Base-by-base conservation (phyloP, 2,329 filamentous ascomycete species). In the Botrytis aclada region DNA sequence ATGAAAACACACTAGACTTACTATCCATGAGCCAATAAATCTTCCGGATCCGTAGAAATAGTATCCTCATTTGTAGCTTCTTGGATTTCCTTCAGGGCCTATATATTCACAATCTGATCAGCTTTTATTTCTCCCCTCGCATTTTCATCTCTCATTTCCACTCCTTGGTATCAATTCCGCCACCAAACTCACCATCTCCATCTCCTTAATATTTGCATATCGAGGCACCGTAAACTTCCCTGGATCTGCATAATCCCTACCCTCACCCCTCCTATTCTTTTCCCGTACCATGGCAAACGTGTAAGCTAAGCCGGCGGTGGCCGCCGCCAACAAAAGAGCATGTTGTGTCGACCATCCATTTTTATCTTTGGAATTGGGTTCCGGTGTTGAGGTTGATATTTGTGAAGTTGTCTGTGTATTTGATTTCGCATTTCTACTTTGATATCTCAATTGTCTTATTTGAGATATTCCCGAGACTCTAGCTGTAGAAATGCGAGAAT, bases 41-140 rank as follows among this genome's bases (percentile, higher is more conserved):
- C 88, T 22, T 91, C 89, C 0, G 88, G 84, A 72, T 91, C 89
- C 0, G 84, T 89, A 16, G 88, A 90, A 56, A 91, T 87, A 63
- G 89, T 85, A 74, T 90, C 88, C 66, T 88, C 85, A 25, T 83
- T 78, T 80, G 72, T 86, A 85, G 79, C 77, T 83, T 75, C 72
- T 81, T 85, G 85, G 72, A 91, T 90, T 75, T 88, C 85, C 61
- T 81, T 78, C 62, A 90, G 81, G 0, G 88, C 88, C 88, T 89
- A 74, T 45, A 63, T 56, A n/a, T 41, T 54, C 32, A 61, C 45
- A 51, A 37, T 69, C 54, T 51, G 60, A 69, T 63, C 54, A 72
- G 25, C 8, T 41, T 67, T 43, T 16, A 9, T 18, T 54, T 4
- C 32, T 51, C 37, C 12, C 41, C 5, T 32, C 5, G 25, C 61